Conservation (phyloP, 768 basidiomycete species). For the Flagelloscypha sp. region DNA sequence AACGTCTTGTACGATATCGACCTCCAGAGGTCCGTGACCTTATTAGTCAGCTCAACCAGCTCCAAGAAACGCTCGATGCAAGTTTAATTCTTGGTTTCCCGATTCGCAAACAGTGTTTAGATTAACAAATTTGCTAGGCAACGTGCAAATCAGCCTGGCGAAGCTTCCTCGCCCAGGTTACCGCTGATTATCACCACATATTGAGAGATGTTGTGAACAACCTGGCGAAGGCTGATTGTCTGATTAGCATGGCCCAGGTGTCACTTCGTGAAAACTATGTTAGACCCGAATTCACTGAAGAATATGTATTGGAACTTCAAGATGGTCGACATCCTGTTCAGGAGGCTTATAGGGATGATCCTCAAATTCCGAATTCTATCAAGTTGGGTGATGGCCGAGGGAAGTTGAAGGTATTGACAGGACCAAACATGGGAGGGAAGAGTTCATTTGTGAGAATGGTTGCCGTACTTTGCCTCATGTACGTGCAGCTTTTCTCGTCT, state of each 20-base stretch:
- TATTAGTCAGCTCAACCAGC: slow-evolving; percentile 65
- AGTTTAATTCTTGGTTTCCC: background rate
- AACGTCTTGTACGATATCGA: slow-evolving; percentile 61
- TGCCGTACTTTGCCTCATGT: slow-evolving; percentile 62
- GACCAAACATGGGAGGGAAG: slow-evolving; percentile 86
- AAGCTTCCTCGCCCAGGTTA: slow-evolving; percentile 63
- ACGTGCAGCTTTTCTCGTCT: background rate
- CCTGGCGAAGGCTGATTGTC: slow-evolving; percentile 79
- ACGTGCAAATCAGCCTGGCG: slow-evolving; percentile 61
- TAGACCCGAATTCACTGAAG: slow-evolving; percentile 66
- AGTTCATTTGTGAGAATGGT: slow-evolving; percentile 77
- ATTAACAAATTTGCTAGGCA: slow-evolving; percentile 22
- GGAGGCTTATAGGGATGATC: slow-evolving; percentile 65
- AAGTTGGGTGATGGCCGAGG: slow-evolving; percentile 47
- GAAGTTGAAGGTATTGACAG: slow-evolving; percentile 67
- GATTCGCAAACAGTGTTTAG: too few relatives aligned
- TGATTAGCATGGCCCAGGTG: slow-evolving; percentile 76
- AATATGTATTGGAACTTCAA: slow-evolving; percentile 60
- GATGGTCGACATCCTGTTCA: slow-evolving; percentile 94
- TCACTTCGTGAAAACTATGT: slow-evolving; percentile 71
- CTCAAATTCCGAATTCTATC: slow-evolving; percentile 82
- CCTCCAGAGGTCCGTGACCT: slow-evolving; percentile 57
- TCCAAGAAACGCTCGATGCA: slow-evolving; percentile 59
- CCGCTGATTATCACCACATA: slow-evolving; percentile 55
- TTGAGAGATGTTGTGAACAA: slow-evolving; percentile 73